phyloP scores from a whole-genome alignment of 1,139 yeast genomes.

The Petasospora rhodanensis region DNA sequence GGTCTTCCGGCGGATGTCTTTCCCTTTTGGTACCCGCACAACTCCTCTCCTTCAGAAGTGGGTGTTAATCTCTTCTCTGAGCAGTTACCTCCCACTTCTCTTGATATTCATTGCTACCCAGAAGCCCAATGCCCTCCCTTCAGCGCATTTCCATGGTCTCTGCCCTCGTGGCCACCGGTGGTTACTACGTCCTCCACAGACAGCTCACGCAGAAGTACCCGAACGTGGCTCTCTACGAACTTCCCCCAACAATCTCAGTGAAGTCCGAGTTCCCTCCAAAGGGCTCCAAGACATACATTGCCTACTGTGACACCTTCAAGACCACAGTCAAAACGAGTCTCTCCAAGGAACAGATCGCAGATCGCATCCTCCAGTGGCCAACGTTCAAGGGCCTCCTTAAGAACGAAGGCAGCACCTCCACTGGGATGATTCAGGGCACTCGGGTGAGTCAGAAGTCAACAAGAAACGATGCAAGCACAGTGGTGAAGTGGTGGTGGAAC shows the following conservation, averaged over 20 bases:
- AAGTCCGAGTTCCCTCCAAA: constrained; percentile 5
- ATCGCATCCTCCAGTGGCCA: constrained; percentile 6
- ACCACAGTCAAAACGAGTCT: constrained; percentile 5
- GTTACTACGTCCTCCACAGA: constrained; percentile 16
- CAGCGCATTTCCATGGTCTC: constrained; percentile 9
- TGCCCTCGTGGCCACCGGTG: constrained; percentile 12
- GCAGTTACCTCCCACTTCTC: too few species aligned
- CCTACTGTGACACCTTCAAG: constrained; percentile 21
- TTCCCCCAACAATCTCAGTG: constrained; percentile 16
- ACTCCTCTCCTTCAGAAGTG: too few species aligned
- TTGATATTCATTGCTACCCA: too few species aligned
- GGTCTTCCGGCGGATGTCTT: too few species aligned
- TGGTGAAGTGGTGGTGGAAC: constrained; percentile 10
- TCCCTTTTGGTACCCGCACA: too few species aligned
- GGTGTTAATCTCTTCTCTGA: too few species aligned
- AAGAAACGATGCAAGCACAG: constrained; percentile 2
- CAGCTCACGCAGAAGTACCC: constrained; percentile 16
- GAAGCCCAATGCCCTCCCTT: constrained; percentile 1
- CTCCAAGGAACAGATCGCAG: constrained; percentile 1
- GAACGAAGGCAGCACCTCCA: neutral
- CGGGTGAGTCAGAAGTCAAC: neutral
- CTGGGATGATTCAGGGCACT: constrained; percentile 2
- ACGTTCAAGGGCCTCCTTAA: constrained; percentile 1
- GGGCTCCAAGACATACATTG: constrained; percentile 10
- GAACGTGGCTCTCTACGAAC: constrained; percentile 15